Evolutionary conservation across 306 rosid species (phyloP), one percentile per base, ranked within the genome.

Genomic region (Lablab purpureus): DNA sequence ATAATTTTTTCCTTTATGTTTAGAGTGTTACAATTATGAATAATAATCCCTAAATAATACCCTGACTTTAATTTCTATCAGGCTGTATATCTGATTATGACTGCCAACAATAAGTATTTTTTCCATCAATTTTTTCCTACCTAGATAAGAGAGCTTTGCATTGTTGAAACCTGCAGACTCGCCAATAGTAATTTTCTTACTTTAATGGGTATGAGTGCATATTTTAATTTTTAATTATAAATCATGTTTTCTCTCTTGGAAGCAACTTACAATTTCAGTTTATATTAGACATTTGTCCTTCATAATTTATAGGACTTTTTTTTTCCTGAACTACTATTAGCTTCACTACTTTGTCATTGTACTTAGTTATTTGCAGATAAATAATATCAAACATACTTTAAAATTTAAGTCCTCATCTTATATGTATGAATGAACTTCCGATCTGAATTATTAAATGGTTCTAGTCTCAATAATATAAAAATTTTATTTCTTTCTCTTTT

Each of bases 341-440:
- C 70, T 67, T 37, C 67, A 50, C 14, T 80, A 8, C 5, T 69
- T 58, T 79, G 71, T 79, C 64, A 70, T 58, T 67, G 32, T 30
- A 13, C 12, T 50, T 36, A 50, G 45, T 77, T 36, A 25, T 65
- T 52, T 67, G 56, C n/a, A 12, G 43, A 65, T 25, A 78, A 40
- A 47, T 67, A 40, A 52, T 30, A 40, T 66, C 22, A 15, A 22
- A 23, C 69, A 43, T 13, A 45, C 59, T 60, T 60, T 21, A 62
- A 62, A 59, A 59, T 25, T 59, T 18, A 41, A 69, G 11, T 80
- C 77, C 73, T 46, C 50, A 17, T 64, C 28, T 40, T 63, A 17
- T 34, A 40, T 46, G 12, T 67, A 32, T 45, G 62, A 58, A 65
- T 49, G 66, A 46, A 63, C 56, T 80, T 82, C 28, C 37, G 23